Evolutionary conservation across 805 yeast genomes (phyloP).

Genomic region (Wickerhamomyces queroliae): DNA sequence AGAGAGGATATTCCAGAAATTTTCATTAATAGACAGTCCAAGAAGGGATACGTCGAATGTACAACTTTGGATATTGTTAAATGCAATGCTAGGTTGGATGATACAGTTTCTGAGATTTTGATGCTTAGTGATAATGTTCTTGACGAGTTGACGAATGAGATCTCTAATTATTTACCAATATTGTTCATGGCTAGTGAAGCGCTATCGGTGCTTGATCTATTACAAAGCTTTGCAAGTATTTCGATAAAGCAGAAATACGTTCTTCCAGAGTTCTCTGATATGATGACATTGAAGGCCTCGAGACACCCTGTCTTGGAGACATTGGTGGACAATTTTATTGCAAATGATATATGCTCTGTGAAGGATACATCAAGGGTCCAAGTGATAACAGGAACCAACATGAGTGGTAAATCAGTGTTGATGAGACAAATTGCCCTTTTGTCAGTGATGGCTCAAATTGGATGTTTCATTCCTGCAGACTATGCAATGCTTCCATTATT

Average conservation of each 20-base stretch:
- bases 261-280: slow-evolving; percentile 32
- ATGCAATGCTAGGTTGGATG: slow-evolving; percentile 33
- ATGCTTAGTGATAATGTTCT: slow-evolving; percentile 35
- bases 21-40: slow-evolving; percentile 28
- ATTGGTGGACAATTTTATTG: slow-evolving; percentile 22
- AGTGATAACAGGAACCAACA: slow-evolving; percentile 53
- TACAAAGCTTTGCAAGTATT: slow-evolving; percentile 28
- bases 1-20: slow-evolving; percentile 23
- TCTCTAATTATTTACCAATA: slow-evolving; percentile 25
- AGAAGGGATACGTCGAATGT: slow-evolving; percentile 30
- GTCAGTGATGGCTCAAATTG: slow-evolving; percentile 51
- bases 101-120: slow-evolving; percentile 34
- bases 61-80: slow-evolving; percentile 35
- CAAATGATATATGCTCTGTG: slow-evolving; percentile 34
- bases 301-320: slow-evolving; percentile 40
- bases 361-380: slow-evolving; percentile 34
- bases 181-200: slow-evolving; percentile 40
- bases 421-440: slow-evolving; percentile 45
- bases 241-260: slow-evolving; percentile 21
- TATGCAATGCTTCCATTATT: slow-evolving; percentile 36
- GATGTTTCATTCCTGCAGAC: slow-evolving; percentile 44
- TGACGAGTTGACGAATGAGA: slow-evolving; percentile 23
- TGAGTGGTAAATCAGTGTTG: slow-evolving; percentile 60
- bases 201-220: slow-evolving; percentile 34
- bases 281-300: slow-evolving; percentile 22